phyloP scores from a whole-genome alignment of 768 basidiomycete genomes.

The Termitomyces sp. region DNA sequence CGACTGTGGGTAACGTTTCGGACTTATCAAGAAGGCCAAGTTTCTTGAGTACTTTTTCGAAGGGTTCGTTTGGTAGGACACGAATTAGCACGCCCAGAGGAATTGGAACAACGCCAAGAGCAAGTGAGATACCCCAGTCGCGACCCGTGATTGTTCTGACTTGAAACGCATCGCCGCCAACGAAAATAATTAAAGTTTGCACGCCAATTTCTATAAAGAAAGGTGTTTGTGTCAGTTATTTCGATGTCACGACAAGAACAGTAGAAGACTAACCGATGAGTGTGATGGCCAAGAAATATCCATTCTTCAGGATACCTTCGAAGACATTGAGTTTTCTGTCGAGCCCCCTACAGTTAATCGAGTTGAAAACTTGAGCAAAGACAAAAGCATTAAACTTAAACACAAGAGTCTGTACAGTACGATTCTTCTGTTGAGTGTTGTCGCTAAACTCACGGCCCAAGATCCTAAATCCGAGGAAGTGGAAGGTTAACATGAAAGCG shows the following conservation, averaged over 20 bases:
- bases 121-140: slow-evolving; percentile 92
- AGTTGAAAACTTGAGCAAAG: slow-evolving; percentile 96
- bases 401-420: slow-evolving; percentile 83
- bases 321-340: slow-evolving; percentile 88
- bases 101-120: slow-evolving; percentile 81
- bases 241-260: slow-evolving; percentile 9
- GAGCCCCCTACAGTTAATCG: slow-evolving; percentile 83
- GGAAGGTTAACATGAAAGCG: slow-evolving; percentile 77
- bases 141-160: slow-evolving; percentile 72
- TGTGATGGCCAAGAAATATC: slow-evolving; percentile 82
- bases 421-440: slow-evolving; percentile 34
- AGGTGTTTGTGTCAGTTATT: neutral
- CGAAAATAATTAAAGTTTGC: slow-evolving; percentile 85
- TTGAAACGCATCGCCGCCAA: slow-evolving; percentile 89
- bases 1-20: slow-evolving; percentile 58
- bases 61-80: slow-evolving; percentile 71
- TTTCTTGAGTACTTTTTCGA: slow-evolving; percentile 50
- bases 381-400: slow-evolving; percentile 99
- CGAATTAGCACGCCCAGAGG: slow-evolving; percentile 84
- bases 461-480: slow-evolving; percentile 75
- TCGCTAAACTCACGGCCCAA: slow-evolving; percentile 45
- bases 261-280: slow-evolving; percentile 65
- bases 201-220: slow-evolving; percentile 73
- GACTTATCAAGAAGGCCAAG: slow-evolving; percentile 58
- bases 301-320: slow-evolving; percentile 72